These are phyloP conservation scores for Verticillium alfalfae DNA, from an alignment of 2,329 filamentous ascomycete species.

Conservation along the genomic window DNA sequence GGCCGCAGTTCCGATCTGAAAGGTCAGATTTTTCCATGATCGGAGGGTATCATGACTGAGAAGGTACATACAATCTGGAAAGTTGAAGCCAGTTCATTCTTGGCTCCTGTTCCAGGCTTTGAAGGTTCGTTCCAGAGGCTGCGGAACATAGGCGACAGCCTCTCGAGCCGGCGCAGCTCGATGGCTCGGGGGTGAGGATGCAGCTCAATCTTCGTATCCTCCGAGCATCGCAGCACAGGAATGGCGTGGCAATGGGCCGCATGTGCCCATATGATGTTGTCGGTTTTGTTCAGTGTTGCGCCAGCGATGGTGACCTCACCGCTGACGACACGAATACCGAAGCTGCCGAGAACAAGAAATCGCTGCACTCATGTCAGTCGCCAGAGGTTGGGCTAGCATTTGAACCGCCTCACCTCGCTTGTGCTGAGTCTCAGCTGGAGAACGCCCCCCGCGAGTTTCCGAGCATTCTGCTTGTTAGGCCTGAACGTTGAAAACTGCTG, in stretches of 20 bases:
- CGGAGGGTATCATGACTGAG: constrained; percentile 1
- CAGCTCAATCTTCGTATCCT: constrained; percentile 49
- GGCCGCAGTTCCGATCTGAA: constrained; percentile 46
- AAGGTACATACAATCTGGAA: constrained; percentile 43
- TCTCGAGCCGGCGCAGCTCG: constrained; percentile 47
- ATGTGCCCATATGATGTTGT: constrained; percentile 49
- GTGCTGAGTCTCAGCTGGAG: constrained; percentile 37
- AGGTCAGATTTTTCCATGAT: constrained; percentile 14
- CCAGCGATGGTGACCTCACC: constrained; percentile 64
- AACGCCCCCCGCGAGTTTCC: constrained; percentile 29
- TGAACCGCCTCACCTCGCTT: constrained; percentile 37
- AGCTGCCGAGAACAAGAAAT: constrained; percentile 62
- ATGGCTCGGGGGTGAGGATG: constrained; percentile 43
- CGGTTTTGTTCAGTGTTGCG: constrained; percentile 48
- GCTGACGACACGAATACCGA: constrained; percentile 53
- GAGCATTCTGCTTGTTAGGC: constrained; percentile 36
- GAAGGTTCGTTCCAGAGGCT: constrained; percentile 56
- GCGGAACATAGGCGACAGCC: constrained; percentile 60
- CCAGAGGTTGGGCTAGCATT: not conserved
- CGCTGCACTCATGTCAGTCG: constrained; percentile 35
- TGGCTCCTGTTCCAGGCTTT: constrained; percentile 10
- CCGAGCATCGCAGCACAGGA: constrained; percentile 54
- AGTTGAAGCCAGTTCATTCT: constrained; percentile 21
- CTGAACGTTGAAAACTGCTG: constrained; percentile 39
- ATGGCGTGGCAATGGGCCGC: constrained; percentile 66